Conservation (phyloP, 495 filamentous ascomycete species). For the Neurospora terricola region DNA sequence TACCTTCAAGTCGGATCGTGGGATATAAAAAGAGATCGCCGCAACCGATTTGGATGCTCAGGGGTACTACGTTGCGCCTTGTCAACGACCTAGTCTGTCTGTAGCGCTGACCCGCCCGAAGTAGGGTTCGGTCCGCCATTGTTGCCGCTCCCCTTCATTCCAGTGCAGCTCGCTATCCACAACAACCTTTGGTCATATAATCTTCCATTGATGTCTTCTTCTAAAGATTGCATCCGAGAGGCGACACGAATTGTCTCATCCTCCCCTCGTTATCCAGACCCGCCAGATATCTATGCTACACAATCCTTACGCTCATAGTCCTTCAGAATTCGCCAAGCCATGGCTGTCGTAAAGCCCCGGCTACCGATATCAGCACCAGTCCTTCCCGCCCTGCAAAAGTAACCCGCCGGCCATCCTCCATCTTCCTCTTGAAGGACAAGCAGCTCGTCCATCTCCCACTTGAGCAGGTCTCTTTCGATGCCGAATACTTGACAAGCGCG, state of each 20-base stretch:
- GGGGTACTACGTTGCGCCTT: not conserved
- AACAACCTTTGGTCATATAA: not conserved
- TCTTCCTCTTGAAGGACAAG: not conserved
- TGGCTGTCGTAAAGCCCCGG: not conserved
- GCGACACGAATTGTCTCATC: too few species aligned
- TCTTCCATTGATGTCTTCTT: not conserved
- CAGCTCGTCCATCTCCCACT: not conserved
- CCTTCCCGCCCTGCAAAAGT: not conserved
- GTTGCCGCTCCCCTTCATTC: not conserved
- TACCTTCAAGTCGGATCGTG: not conserved
- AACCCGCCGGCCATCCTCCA: not conserved
- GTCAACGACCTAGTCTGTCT: not conserved
- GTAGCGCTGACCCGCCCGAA: not conserved
- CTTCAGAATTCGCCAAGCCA: not conserved
- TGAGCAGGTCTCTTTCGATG: not conserved
- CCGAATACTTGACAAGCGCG: not conserved
- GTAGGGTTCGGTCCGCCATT: too few species aligned
- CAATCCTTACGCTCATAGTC: not conserved
- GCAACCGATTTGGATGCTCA: not conserved
- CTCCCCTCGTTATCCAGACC: too few species aligned
- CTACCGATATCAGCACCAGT: not conserved
- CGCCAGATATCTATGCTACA: too few species aligned
- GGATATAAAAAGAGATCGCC: not conserved
- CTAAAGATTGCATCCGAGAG: too few species aligned
- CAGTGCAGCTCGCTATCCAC: not conserved